A percentile compares a stretch with the other conserved stretches of the same genome.
These are phyloP conservation scores for Pelargonium myrrhifolium DNA, from an alignment of 441 rosid genomes.

Conservation along the genomic window DNA sequence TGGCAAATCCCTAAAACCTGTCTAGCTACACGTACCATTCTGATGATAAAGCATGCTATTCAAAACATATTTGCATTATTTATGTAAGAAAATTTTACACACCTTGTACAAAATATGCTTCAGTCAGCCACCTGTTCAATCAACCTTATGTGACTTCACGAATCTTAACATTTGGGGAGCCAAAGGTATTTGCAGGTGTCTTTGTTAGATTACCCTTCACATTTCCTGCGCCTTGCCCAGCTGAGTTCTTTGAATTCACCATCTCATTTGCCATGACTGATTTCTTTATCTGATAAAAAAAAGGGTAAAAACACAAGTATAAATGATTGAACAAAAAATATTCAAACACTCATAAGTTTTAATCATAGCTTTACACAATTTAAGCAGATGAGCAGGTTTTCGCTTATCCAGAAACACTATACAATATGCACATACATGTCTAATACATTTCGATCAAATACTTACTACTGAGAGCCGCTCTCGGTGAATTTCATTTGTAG, in stretches of 20 bases:
- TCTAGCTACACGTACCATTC: background rate
- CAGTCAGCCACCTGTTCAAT: slow-evolving; percentile 9
- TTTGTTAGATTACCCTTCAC: slow-evolving; percentile 53
- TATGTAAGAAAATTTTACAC: slow-evolving; percentile 2
- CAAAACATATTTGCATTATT: background rate
- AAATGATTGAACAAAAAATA: background rate
- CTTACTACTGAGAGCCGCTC: slow-evolving; percentile 77
- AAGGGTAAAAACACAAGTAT: background rate
- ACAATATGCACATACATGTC: background rate
- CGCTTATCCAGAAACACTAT: no score
- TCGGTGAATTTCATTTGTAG: slow-evolving; percentile 69
- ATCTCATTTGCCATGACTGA: slow-evolving; percentile 46
- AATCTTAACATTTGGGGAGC: slow-evolving; percentile 43
- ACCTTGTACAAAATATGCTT: slow-evolving; percentile 22
- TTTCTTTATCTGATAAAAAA: slow-evolving; percentile 53
- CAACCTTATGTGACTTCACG: slow-evolving; percentile 26
- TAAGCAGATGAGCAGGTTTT: background rate
- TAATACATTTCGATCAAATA: slow-evolving; percentile 11
- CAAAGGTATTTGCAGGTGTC: slow-evolving; percentile 42
- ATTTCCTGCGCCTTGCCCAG: slow-evolving; percentile 48
- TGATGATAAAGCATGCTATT: background rate
- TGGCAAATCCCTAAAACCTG: background rate
- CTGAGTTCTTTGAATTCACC: slow-evolving; percentile 36
- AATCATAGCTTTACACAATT: background rate
- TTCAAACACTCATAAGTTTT: background rate